A percentile compares a stretch with the other conserved stretches of the same genome.
phyloP scores from a whole-genome alignment of 768 basidiomycete species.

The Xanthoconium stramineum region DNA sequence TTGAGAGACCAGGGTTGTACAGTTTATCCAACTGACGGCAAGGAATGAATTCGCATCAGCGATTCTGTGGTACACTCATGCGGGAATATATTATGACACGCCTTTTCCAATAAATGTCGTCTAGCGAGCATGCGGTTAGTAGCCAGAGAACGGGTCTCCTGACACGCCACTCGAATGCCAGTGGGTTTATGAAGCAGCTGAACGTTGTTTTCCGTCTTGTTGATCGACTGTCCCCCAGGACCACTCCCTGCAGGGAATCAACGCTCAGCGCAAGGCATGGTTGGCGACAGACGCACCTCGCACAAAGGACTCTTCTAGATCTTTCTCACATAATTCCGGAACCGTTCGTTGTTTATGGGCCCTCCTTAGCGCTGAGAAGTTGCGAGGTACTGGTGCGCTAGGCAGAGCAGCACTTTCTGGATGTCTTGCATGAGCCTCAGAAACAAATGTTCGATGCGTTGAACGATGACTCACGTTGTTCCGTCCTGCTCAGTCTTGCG shows the following conservation, averaged over 20 bases:
- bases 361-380: conserved; percentile 70
- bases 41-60: conserved; percentile 17
- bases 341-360: conserved; percentile 60
- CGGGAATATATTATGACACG: conserved; percentile 37
- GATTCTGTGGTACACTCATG: conserved; percentile 3
- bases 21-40: conserved; percentile 61
- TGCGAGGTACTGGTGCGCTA: conserved; percentile 32
- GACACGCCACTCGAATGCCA: conserved; percentile 81
- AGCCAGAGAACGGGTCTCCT: conserved; percentile 81
- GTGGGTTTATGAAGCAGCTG: conserved; percentile 88
- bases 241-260: conserved; percentile 62
- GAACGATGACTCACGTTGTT: conserved; percentile 23
- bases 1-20: conserved; percentile 74
- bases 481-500: conserved; percentile 42
- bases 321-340: conserved; percentile 71
- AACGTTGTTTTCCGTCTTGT: conserved; percentile 92
- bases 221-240: conserved; percentile 95
- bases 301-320: conserved; percentile 86
- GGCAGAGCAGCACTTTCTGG: conserved; percentile 33
- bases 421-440: conserved; percentile 26
- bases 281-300: conserved; percentile 52
- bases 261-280: background rate
- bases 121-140: conserved; percentile 80
- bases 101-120: conserved; percentile 72
- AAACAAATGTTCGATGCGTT: conserved; percentile 27